Evolutionary conservation across 2,329 filamentous ascomycete species (phyloP).

Genomic region (Fusarium globosum): DNA sequence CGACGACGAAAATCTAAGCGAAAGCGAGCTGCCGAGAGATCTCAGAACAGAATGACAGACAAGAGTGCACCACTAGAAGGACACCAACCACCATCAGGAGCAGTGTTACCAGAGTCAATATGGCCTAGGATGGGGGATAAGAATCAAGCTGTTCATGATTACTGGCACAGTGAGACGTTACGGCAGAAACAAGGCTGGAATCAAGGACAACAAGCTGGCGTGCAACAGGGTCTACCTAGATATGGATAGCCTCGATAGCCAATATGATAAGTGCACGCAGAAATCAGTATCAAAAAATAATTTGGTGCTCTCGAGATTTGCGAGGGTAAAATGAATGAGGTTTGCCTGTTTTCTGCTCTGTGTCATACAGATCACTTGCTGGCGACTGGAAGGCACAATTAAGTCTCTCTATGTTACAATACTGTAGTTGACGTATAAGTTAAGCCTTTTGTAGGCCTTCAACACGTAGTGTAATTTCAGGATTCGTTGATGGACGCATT

Average conservation of each 20-base stretch:
- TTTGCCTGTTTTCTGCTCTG: not conserved
- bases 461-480: not conserved
- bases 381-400: not conserved
- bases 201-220: constrained; percentile 10
- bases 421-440: accelerated
- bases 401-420: not conserved
- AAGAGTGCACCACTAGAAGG: not conserved
- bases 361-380: not conserved
- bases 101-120: constrained; percentile 10
- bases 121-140: constrained; percentile 30
- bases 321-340: not conserved
- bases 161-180: constrained; percentile 26
- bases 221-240: constrained; percentile 8
- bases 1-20: constrained; percentile 33
- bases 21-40: not conserved
- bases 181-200: constrained; percentile 17
- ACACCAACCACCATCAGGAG: not conserved
- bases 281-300: too few relatives aligned
- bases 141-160: constrained; percentile 31
- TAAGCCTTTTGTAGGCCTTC: not conserved
- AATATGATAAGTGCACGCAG: not conserved
- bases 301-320: not conserved
- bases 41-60: constrained; percentile 5
- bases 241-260: constrained; percentile 11
- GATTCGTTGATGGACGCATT: not conserved